Conservation (phyloP, 2,329 filamentous ascomycete genomes). For the Leptographium procerum region DNA sequence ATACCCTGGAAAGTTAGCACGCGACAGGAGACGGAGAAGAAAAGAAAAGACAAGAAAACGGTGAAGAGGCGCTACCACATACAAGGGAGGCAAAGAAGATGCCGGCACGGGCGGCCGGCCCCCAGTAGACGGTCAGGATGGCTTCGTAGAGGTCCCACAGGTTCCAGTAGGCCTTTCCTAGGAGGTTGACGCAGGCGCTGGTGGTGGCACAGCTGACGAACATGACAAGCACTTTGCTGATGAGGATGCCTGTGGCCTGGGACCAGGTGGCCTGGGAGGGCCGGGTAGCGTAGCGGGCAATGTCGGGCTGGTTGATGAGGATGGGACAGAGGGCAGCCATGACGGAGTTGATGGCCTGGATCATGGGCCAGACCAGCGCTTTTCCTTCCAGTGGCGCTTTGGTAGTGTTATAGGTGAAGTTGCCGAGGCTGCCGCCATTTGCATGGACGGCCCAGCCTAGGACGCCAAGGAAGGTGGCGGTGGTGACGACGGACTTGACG, state of each 20-base stretch:
- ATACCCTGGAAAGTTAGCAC: not conserved
- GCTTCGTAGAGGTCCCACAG: constrained; percentile 29
- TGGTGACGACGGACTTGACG: constrained; percentile 19
- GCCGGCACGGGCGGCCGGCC: constrained; percentile 23
- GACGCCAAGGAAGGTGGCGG: constrained; percentile 19
- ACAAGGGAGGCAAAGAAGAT: constrained; percentile 24
- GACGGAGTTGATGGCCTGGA: constrained; percentile 15
- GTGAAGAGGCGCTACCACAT: not conserved
- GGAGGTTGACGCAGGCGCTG: constrained; percentile 7
- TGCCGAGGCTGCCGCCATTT: constrained; percentile 15
- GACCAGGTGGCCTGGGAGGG: constrained; percentile 17
- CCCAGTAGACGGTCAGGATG: constrained; percentile 27
- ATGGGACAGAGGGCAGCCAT: constrained; percentile 14
- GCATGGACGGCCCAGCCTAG: constrained; percentile 27
- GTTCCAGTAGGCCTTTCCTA: constrained; percentile 26
- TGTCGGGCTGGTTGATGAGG: constrained; percentile 23
- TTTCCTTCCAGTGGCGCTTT: not conserved
- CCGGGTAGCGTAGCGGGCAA: constrained; percentile 23
- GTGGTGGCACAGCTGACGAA: constrained; percentile 24
- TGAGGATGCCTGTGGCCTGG: constrained; percentile 23
- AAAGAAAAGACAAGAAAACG: not conserved
- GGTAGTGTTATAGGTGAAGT: constrained; percentile 1
- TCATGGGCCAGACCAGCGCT: constrained; percentile 10
- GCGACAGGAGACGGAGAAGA: not conserved
- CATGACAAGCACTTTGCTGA: constrained; percentile 27